Base-by-base conservation (phyloP, 805 yeast species). In the Candida ortonii region DNA sequence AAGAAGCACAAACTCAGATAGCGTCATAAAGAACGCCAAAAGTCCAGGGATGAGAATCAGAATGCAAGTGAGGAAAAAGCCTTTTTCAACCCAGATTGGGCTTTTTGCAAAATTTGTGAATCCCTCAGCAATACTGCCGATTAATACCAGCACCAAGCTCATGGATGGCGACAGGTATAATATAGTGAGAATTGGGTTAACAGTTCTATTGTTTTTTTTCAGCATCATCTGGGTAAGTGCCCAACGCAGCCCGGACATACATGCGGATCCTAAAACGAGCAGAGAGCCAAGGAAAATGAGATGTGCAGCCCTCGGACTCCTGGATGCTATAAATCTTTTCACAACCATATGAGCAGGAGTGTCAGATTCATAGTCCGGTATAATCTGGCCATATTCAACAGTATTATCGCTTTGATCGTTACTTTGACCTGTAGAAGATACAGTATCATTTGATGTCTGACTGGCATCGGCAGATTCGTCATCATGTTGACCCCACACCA, bases 161-260 rank as follows among this genome's bases (percentile, higher is more conserved):
- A 89, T 90, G 7, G 83, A 69, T 2, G 98, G 97, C 0, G 96
- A 77, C 12, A 93, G 62, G 53, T 84, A 85, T 47, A 84, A 68
- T 26, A 93, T 88, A 6, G 97, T 86, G 24, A 81, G 68, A 13
- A 93, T 76, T 2, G 98, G 94, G 53, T 89, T 80, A 23, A 73
- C 71, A 4, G 80, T 75, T 34, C 76, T 62, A 17, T 66, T 68
- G 44, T 78, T 78, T 27, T 65, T 70, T 46, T 73, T 81, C 31
- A 93, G 64, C 22, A 90, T 68, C 15, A 93, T 58, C 54, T 93
- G 97, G 1, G 97, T 88, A 42, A 89, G 74, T 1, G 95, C 90
- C 98, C 98, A 93, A 44, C 98, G 73, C 33, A 93, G 64, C 0
- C 98, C 98, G 11, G 93, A 80, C 63, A 87, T 72, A 55, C 83